Conservation (phyloP, 2,329 filamentous ascomycete species). For the Setomelanomma holmii region DNA sequence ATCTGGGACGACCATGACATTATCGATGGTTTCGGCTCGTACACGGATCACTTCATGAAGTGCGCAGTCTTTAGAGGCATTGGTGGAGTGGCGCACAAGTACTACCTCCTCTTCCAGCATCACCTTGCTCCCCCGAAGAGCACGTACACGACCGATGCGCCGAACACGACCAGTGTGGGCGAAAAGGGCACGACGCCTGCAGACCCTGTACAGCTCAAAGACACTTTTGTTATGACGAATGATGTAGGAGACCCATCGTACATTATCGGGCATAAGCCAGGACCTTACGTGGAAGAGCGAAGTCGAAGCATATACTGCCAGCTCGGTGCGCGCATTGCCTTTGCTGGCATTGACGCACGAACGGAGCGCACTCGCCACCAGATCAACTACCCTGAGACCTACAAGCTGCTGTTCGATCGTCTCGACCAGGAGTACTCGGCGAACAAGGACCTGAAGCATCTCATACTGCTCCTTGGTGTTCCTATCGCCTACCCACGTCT, state of each 20-base stretch:
- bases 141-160: conserved; percentile 81
- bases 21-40: conserved; percentile 71
- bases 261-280: conserved; percentile 77
- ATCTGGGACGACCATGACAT: conserved; percentile 73
- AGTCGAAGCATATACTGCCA: conserved; percentile 69
- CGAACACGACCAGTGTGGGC: conserved; percentile 57
- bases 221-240: conserved; percentile 73
- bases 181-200: conserved; percentile 61
- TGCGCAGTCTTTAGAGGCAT: conserved; percentile 71
- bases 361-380: conserved; percentile 88
- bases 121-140: conserved; percentile 84
- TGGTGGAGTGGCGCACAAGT: conserved; percentile 64
- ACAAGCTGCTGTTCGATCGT: conserved; percentile 66
- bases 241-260: conserved; percentile 72
- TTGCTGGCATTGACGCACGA: conserved; percentile 66
- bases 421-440: conserved; percentile 60
- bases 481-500: conserved; percentile 77
- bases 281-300: conserved; percentile 68
- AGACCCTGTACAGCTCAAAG: conserved; percentile 75
- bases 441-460: conserved; percentile 66
- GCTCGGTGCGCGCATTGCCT: conserved; percentile 69
- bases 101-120: conserved; percentile 73
- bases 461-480: conserved; percentile 70
- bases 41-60: conserved; percentile 72
- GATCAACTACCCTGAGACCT: conserved; percentile 80